Conservation (phyloP, 2,329 filamentous ascomycete genomes). For the Arthrinium phaeospermum region DNA sequence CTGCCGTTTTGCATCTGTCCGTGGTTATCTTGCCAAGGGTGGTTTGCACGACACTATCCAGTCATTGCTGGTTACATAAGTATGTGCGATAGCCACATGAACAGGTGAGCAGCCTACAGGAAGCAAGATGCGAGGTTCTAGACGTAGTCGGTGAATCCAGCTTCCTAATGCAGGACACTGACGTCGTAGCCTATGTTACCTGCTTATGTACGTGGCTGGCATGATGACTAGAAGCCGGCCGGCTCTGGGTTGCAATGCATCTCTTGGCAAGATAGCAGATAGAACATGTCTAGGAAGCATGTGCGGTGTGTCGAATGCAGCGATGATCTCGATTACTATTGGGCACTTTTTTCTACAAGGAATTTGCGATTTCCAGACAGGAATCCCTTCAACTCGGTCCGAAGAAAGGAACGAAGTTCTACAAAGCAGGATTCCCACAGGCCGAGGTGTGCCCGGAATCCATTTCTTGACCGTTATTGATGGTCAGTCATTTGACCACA, state of each 20-base stretch:
- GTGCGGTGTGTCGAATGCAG: neutral
- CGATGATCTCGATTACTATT: neutral
- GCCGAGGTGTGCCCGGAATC: neutral
- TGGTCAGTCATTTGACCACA: neutral
- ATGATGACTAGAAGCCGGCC: neutral
- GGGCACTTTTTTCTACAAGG: neutral
- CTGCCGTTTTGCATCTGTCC: neutral
- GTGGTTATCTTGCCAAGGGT: neutral
- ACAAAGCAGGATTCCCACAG: neutral
- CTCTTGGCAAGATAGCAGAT: constrained; percentile 10
- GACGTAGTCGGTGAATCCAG: neutral
- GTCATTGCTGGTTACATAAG: neutral
- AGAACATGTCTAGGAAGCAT: neutral
- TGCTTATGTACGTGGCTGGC: neutral
- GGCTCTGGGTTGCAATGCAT: constrained; percentile 1
- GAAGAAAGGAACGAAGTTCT: neutral
- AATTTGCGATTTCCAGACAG: neutral
- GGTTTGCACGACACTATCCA: neutral
- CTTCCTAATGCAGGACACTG: constrained; percentile 13
- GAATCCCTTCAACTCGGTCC: constrained; percentile 5
- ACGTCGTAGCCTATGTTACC: constrained; percentile 1
- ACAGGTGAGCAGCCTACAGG: neutral
- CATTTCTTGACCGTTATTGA: neutral
- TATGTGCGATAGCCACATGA: neutral
- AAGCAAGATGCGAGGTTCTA: neutral